Evolutionary conservation across 257 asterid genomes (phyloP).

Genomic region (Nicotiana paniculata): DNA sequence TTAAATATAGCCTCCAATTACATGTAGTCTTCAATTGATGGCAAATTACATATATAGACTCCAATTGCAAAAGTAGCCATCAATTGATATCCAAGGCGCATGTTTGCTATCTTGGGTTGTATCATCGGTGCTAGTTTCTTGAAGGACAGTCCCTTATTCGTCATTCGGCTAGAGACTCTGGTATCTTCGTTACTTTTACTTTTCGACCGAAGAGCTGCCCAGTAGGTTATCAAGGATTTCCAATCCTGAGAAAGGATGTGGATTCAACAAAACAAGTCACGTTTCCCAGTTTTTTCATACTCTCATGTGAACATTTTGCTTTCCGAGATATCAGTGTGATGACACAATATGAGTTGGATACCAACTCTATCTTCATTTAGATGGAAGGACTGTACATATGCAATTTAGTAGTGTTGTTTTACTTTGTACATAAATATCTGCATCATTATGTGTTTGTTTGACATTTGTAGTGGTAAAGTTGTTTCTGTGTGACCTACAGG

Average conservation of each 20-base stretch:
- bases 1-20: too few species aligned
- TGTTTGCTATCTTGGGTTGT: too few species aligned
- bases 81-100: too few species aligned
- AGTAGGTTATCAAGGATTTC: slow-evolving; percentile 25
- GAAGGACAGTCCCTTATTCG: slow-evolving; percentile 22
- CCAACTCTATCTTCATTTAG: slow-evolving; percentile 20
- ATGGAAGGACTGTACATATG: slow-evolving; percentile 43
- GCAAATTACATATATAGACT: too few species aligned
- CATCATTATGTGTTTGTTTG: slow-evolving; percentile 7
- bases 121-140: slow-evolving; percentile 21
- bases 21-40: too few species aligned
- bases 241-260: slow-evolving; percentile 18
- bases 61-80: too few species aligned
- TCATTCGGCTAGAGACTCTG: slow-evolving; percentile 35
- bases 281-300: slow-evolving; percentile 21
- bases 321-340: slow-evolving; percentile 24
- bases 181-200: slow-evolving; percentile 1
- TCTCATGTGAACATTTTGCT: slow-evolving; percentile 17
- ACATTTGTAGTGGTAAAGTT: not conserved
- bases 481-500: too few species aligned
- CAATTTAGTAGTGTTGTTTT: slow-evolving; percentile 17
- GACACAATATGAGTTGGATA: slow-evolving; percentile 16
- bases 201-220: slow-evolving; percentile 9
- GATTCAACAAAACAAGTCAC: slow-evolving; percentile 12
- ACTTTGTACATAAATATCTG: slow-evolving; percentile 17